Conservation (phyloP, 345 rosid species). For the Bruguiera sexangula region DNA sequence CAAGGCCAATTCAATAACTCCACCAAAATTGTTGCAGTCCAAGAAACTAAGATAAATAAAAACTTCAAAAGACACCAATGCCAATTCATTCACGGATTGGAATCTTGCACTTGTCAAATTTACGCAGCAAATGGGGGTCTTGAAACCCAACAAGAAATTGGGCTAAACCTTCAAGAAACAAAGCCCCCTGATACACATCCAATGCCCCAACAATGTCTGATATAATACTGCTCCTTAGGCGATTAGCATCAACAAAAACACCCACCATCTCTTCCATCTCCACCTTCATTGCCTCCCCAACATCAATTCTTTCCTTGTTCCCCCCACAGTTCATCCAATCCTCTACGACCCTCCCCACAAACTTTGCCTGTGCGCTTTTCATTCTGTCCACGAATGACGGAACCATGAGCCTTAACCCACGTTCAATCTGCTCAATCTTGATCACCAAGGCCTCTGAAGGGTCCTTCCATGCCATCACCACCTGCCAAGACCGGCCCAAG, state of each 20-base stretch:
- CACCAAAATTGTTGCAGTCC: too few relatives aligned
- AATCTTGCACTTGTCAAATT: constrained; percentile 36
- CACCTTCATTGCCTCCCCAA: constrained; percentile 41
- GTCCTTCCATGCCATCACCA: constrained; percentile 58
- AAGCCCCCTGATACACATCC: constrained; percentile 59
- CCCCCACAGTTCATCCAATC: constrained; percentile 38
- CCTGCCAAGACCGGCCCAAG: constrained; percentile 34
- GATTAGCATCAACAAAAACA: constrained; percentile 61
- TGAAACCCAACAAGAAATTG: constrained; percentile 77
- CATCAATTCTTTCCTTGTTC: constrained; percentile 17
- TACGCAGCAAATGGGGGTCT: constrained; percentile 44
- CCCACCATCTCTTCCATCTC: constrained; percentile 70
- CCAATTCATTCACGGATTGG: constrained; percentile 13
- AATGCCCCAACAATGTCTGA: constrained; percentile 61
- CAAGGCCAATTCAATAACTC: neutral
- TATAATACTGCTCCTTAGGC: constrained; percentile 65
- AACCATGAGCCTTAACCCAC: constrained; percentile 74
- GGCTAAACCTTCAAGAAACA: constrained; percentile 79
- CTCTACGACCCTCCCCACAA: constrained; percentile 44
- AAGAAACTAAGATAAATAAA: constrained; percentile 10
- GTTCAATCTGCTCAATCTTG: constrained; percentile 68
- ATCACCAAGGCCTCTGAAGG: constrained; percentile 38
- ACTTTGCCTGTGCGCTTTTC: constrained; percentile 44
- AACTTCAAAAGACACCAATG: neutral
- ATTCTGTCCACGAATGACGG: constrained; percentile 50